Evolutionary conservation across 805 yeast genomes (phyloP), one percentile per base, ranked within the genome.

Genomic region (Yamadazyma sp.): DNA sequence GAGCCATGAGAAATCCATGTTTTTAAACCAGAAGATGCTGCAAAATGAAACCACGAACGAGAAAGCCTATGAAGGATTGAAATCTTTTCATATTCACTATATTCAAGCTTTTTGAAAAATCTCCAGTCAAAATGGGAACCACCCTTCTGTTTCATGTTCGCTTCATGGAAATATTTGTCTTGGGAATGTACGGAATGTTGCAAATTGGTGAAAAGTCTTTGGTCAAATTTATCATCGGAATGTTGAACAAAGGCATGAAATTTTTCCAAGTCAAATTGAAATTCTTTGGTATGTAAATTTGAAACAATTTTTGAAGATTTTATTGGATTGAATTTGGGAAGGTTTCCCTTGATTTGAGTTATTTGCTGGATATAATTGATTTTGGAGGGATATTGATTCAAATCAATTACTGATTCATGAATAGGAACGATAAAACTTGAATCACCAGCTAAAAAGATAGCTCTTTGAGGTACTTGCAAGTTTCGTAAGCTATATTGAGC

Each of bases 1-100:
- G 81, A 58, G 1, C 86, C 86, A 50, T 78, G 84, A 1, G 80
- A 80, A 3, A 78, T 53, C 82, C 81, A 78, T 4, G 80, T 63
- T 23, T 62, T 54, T n/a, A 76, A 37, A 2, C 75, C 77, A 9
- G 61, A 48, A 1, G 68, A 53, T 23, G 55, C 54, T 11, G 75
- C 45, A 42, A 76, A 75, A 24, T 68, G 56, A 31, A 76, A 58
- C 72, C 78, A 76, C 0, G 75, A 74, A 36, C 80, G 56, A 3
- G 75, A 55, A 32, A 75, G 39, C 12, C 77, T 60, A 46, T 76
- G 80, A 15, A 77, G 43, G 1, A 60, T 47, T 3, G 65, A 60
- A 23, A 53, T 54, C 30, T 58, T 58, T 35, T 74, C 76, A 40
- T 57, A 58, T 10, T 44, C 35, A 1, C 59, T 45, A 31, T 38